Evolutionary conservation across 2,329 filamentous ascomycete genomes (phyloP).

Genomic region (Aspergillus pseudoterreus): DNA sequence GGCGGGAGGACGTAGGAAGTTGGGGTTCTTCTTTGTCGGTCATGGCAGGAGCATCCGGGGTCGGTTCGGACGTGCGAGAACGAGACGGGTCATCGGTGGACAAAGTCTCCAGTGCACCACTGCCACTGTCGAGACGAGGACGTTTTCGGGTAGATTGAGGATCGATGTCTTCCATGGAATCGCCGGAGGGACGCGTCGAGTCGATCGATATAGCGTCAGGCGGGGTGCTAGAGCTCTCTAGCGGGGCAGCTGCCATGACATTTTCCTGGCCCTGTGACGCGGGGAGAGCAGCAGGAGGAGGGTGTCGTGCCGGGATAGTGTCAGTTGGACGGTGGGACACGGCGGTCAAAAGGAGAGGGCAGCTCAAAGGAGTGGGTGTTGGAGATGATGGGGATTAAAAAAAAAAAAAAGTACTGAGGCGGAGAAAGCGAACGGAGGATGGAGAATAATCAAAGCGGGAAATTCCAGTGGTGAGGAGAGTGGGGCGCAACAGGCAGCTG

Average conservation of each 20-base stretch:
- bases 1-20: slow-evolving; percentile 27
- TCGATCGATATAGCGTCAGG: slow-evolving; percentile 31
- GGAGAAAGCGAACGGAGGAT: slow-evolving; percentile 2
- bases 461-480: neutral
- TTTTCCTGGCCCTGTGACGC: slow-evolving; percentile 24
- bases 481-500: neutral
- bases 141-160: slow-evolving; percentile 43
- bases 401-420: neutral
- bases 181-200: slow-evolving; percentile 25
- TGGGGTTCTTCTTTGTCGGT: slow-evolving; percentile 23
- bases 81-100: slow-evolving; percentile 25
- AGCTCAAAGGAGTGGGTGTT: neutral
- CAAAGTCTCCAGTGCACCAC: slow-evolving; percentile 31
- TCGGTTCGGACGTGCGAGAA: slow-evolving; percentile 14
- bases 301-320: neutral
- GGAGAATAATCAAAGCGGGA: slow-evolving; percentile 1
- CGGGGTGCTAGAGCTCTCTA: slow-evolving; percentile 43
- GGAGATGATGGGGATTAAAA: neutral
- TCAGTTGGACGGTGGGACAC: too few relatives aligned
- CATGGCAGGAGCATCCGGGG: slow-evolving; percentile 26
- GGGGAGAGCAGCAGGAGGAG: neutral
- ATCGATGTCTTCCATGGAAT: slow-evolving; percentile 40
- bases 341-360: neutral
- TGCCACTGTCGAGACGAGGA: slow-evolving; percentile 46
- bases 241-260: slow-evolving; percentile 46